Evolutionary conservation across 2,329 filamentous ascomycete genomes (phyloP).

Genomic region (Pseudonectria foliicola): DNA sequence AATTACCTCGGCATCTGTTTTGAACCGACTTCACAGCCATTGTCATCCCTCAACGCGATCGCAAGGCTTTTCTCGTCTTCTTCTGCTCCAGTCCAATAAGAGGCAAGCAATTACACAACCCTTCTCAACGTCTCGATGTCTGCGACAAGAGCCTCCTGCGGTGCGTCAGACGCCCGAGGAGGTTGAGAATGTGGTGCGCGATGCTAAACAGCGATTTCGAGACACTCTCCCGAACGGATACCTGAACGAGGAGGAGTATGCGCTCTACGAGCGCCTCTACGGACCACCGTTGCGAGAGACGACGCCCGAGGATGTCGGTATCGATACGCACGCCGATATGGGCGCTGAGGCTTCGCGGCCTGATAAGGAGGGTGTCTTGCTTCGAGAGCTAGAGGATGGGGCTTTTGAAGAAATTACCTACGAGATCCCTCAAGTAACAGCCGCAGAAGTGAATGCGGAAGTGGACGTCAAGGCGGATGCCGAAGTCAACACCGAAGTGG

Average conservation of each 20-base stretch:
- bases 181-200: slow-evolving; percentile 58
- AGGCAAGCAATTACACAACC: slow-evolving; percentile 19
- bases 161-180: slow-evolving; percentile 22
- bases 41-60: slow-evolving; percentile 11
- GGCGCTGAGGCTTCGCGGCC: slow-evolving; percentile 12
- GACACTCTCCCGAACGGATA: slow-evolving; percentile 67
- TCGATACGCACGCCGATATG: slow-evolving; percentile 34
- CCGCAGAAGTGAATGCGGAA: slow-evolving; percentile 3
- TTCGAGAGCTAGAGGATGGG: slow-evolving; percentile 51
- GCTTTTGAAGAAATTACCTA: slow-evolving; percentile 56
- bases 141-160: slow-evolving; percentile 14
- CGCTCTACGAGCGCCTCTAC: slow-evolving; percentile 73
- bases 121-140: slow-evolving; percentile 23
- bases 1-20: slow-evolving; percentile 9
- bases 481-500: too few species aligned
- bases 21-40: slow-evolving; percentile 7
- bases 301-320: slow-evolving; percentile 51
- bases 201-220: slow-evolving; percentile 68
- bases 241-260: slow-evolving; percentile 62
- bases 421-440: slow-evolving; percentile 19
- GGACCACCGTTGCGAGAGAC: slow-evolving; percentile 64
- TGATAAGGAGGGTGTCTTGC: slow-evolving; percentile 35
- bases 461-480: too few species aligned
- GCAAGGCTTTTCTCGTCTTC: slow-evolving; percentile 9
- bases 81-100: slow-evolving; percentile 18